Evolutionary conservation across 371 early-diverging fungal species (phyloP).

Genomic region (Syncephalastrum sp.): DNA sequence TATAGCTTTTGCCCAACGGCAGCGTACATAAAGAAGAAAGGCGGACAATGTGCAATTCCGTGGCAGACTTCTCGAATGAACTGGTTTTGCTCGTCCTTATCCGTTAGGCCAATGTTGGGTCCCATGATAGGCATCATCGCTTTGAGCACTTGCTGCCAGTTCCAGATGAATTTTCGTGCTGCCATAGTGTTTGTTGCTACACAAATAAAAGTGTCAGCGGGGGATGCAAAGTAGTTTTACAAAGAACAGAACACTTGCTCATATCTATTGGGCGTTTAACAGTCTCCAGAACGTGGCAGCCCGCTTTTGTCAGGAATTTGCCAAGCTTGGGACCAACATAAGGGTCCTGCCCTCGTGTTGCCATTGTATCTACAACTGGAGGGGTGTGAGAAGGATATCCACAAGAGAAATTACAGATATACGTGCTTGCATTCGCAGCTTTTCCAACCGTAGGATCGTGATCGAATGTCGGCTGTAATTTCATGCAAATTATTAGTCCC

Average conservation of each 20-base stretch:
- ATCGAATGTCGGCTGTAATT: constrained; percentile 3
- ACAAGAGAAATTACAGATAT: neutral
- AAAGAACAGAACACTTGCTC: constrained; percentile 12
- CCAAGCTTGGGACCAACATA: constrained; percentile 17
- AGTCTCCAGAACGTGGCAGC: constrained; percentile 15
- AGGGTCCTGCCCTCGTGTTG: constrained; percentile 23
- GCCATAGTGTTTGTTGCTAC: constrained; percentile 14
- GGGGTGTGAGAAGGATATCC: neutral
- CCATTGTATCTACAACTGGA: constrained; percentile 17
- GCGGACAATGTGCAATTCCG: neutral
- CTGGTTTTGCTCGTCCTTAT: neutral
- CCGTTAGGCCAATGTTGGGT: constrained; percentile 12
- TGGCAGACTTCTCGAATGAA: neutral
- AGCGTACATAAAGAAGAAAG: constrained; percentile 6
- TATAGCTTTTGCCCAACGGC: constrained; percentile 6
- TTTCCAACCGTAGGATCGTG: constrained; percentile 3
- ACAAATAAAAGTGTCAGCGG: neutral
- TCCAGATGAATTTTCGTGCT: constrained; percentile 25
- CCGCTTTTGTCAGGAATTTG: constrained; percentile 8
- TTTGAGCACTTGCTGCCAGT: constrained; percentile 18
- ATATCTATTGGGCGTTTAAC: constrained; percentile 20
- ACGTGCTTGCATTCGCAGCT: constrained; percentile 10
- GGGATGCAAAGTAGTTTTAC: neutral
- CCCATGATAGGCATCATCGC: constrained; percentile 15
- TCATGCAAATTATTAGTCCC: neutral